Evolutionary conservation across 2,329 filamentous ascomycete genomes (phyloP), one percentile per base, ranked within the genome.

Genomic region (Penicillium sp.): DNA sequence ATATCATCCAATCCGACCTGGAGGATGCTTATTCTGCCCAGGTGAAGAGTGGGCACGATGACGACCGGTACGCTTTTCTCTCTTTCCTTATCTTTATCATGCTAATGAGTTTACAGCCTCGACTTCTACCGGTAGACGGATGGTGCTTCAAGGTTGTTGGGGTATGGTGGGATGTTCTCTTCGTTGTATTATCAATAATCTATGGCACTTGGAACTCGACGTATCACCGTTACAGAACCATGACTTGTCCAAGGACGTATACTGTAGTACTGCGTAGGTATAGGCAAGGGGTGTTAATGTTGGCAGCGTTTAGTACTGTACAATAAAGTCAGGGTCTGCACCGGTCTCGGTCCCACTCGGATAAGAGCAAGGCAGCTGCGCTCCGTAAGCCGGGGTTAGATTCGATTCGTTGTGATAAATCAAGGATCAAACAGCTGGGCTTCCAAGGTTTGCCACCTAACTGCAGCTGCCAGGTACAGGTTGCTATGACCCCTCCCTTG

Each of bases 11-110:
- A 81, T 86, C 84, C 60, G 94, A 99, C 77, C 80, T 99, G 61
- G 94, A 99, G 77, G 94, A 97, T 75, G 94, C 94, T 43, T 99
- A 99, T 77, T 92, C 92, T 37, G 90, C 88, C 77, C 94, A 99
- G 75, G 94, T 99, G 70, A 97, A 97, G 86, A 90, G 85, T 35
- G 83, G 84, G 47, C 81, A 85, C 59, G 86, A 89, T 74, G 83
- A 84, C 46, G 84, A 86, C 71, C 84, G 86, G 75, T 79, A 74
- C 67, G 75, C 71, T 60, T 22, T 46, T 33, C 35, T 7, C 31
- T 46, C 18, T 14, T 43, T 6, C 7, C 31, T 33, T 35, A 5
- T 35, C 33, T 26, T 54, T 47, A 44, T 51, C 18, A 50, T 80
- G 83, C 72, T 86, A 61, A 74, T 56, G 41, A 29, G 12, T 83